These are phyloP conservation scores for Plasmodium coatneyi DNA, from an alignment of 169 alveolate genomes.

Conservation along the genomic window DNA sequence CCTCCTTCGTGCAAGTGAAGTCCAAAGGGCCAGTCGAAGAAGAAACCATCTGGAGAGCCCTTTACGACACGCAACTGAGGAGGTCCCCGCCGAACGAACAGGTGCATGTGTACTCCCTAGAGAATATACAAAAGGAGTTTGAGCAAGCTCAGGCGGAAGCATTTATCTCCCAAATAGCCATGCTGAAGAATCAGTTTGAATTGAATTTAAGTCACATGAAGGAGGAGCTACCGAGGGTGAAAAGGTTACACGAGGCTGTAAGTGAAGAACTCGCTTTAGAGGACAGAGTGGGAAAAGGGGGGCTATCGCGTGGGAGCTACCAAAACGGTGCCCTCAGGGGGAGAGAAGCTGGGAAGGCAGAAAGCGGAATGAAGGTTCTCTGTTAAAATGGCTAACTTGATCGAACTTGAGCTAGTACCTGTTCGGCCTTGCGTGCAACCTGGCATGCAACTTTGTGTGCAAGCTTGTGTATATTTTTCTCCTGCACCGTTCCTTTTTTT, in stretches of 20 bases:
- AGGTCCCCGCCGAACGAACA: slow-evolving; percentile 70
- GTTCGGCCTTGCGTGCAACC: not conserved
- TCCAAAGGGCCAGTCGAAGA: slow-evolving; percentile 73
- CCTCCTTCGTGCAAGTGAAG: slow-evolving; percentile 42
- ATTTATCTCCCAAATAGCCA: slow-evolving; percentile 17
- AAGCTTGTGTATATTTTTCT: not conserved
- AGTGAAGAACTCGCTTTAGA: not conserved
- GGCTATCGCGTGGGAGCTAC: not conserved
- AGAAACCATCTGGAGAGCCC: slow-evolving; percentile 72
- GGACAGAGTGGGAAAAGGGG: not conserved
- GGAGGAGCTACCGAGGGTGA: slow-evolving; percentile 18
- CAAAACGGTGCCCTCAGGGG: not conserved
- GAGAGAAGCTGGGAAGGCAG: not conserved
- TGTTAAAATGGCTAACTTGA: not conserved
- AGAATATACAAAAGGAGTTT: slow-evolving; percentile 37
- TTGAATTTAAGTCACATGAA: slow-evolving; percentile 12
- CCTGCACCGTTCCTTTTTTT: not conserved
- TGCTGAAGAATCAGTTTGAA: slow-evolving; percentile 33
- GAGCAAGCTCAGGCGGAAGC: slow-evolving; percentile 40
- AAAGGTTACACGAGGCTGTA: not conserved
- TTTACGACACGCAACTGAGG: slow-evolving; percentile 62
- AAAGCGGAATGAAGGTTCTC: not conserved
- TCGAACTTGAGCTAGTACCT: not conserved
- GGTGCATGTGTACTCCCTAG: slow-evolving; percentile 47
- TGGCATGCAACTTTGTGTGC: not conserved